A percentile compares a stretch with the other conserved stretches of the same genome.
Evolutionary conservation across 2,329 filamentous ascomycete species (phyloP).

Genomic region (Hortaea werneckii): DNA sequence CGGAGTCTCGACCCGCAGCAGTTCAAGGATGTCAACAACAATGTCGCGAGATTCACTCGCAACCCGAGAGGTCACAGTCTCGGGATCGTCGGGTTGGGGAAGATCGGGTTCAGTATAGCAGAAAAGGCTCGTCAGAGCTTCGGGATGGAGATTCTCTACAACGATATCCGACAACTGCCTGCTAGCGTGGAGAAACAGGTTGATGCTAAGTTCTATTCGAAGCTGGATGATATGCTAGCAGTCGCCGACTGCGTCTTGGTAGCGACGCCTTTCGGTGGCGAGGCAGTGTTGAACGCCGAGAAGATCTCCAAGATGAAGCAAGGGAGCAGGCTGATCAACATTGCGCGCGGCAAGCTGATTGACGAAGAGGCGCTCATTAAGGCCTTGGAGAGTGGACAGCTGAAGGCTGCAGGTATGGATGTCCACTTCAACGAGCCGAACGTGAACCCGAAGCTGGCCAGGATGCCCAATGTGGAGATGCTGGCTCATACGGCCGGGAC

Average conservation of each 20-base stretch:
- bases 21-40: constrained; percentile 51
- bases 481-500: constrained; percentile 31
- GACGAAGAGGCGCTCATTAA: constrained; percentile 54
- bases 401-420: constrained; percentile 51
- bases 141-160: constrained; percentile 57
- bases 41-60: constrained; percentile 41
- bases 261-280: constrained; percentile 46
- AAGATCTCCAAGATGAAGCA: constrained; percentile 43
- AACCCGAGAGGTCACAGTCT: constrained; percentile 38
- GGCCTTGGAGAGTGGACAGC: constrained; percentile 43
- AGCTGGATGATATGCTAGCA: constrained; percentile 43
- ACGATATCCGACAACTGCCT: constrained; percentile 46
- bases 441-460: constrained; percentile 36
- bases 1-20: constrained; percentile 31
- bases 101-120: constrained; percentile 41
- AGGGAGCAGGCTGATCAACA: constrained; percentile 53
- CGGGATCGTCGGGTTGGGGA: constrained; percentile 60
- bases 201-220: constrained; percentile 44
- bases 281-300: constrained; percentile 39
- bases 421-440: constrained; percentile 53
- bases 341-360: constrained; percentile 54
- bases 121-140: constrained; percentile 49
- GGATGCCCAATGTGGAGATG: constrained; percentile 32
- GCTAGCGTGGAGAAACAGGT: constrained; percentile 35
- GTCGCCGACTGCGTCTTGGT: constrained; percentile 52